A percentile compares a stretch with the other conserved stretches of the same genome.
phyloP scores from a whole-genome alignment of 371 early-diverging fungal genomes.

The Mortierella polycephala region DNA sequence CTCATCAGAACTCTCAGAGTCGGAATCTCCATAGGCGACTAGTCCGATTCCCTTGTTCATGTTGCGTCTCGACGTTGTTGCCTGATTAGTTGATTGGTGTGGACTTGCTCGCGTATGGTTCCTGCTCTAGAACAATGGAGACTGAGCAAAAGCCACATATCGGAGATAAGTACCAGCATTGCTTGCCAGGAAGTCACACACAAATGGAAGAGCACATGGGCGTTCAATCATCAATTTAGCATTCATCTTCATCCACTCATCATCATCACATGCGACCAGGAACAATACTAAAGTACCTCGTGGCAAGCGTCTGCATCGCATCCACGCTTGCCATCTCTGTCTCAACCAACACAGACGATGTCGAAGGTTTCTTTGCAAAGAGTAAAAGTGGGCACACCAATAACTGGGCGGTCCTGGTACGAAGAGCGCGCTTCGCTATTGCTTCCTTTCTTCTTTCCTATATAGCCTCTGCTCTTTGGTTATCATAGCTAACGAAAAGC shows the following conservation, averaged over 20 bases:
- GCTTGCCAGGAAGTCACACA: neutral
- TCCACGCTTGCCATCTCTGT: slow-evolving; percentile 36
- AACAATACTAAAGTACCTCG: slow-evolving; percentile 22
- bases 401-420: slow-evolving; percentile 96
- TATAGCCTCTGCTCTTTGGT: neutral
- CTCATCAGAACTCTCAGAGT: slow-evolving; percentile 42
- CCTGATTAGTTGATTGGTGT: too few species aligned
- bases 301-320: slow-evolving; percentile 25
- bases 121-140: too few species aligned
- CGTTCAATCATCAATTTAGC: too few species aligned
- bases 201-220: too few species aligned
- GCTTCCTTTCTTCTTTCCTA: neutral
- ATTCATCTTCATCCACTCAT: slow-evolving; percentile 3
- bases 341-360: slow-evolving; percentile 35
- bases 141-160: neutral
- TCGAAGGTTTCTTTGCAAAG: slow-evolving; percentile 46
- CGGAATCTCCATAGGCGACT: slow-evolving; percentile 52
- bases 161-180: neutral
- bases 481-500: too few species aligned
- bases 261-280: slow-evolving; percentile 15
- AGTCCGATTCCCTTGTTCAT: slow-evolving; percentile 50
- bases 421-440: neutral
- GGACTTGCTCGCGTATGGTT: too few species aligned
- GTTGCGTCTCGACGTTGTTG: neutral
- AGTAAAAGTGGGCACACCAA: slow-evolving; percentile 80